Evolutionary conservation across 2,329 filamentous ascomycete species (phyloP).

Genomic region (Pezicula carpinea): DNA sequence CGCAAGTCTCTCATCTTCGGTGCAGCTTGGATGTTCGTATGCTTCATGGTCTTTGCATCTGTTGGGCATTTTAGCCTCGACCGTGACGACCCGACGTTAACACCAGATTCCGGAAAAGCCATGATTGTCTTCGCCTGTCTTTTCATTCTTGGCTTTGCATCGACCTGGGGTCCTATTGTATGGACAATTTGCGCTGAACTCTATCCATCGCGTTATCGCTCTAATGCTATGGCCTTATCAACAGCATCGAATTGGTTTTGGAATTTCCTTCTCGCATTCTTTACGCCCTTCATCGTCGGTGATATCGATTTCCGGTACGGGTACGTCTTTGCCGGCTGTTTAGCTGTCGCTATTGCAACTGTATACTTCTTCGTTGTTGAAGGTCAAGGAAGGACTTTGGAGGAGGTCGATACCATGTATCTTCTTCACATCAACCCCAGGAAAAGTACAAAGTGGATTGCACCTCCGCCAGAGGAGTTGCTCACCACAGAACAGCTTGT

Average conservation of each 20-base stretch:
- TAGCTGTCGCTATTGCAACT: slow-evolving; percentile 50
- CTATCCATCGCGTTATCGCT: slow-evolving; percentile 57
- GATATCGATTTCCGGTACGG: slow-evolving; percentile 58
- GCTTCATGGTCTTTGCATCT: slow-evolving; percentile 15
- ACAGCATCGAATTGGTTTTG: slow-evolving; percentile 57
- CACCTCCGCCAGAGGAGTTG: background rate
- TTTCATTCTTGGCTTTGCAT: slow-evolving; percentile 67
- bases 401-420: slow-evolving; percentile 18
- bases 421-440: slow-evolving; percentile 8
- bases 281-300: slow-evolving; percentile 71
- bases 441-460: background rate
- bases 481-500: slow-evolving; percentile 1
- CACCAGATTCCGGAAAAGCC: slow-evolving; percentile 49
- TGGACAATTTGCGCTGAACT: slow-evolving; percentile 64
- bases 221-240: slow-evolving; percentile 52
- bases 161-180: slow-evolving; percentile 62
- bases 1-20: slow-evolving; percentile 61
- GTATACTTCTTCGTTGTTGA: slow-evolving; percentile 30
- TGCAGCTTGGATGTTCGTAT: slow-evolving; percentile 63
- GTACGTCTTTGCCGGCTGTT: slow-evolving; percentile 69
- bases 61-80: slow-evolving; percentile 11
- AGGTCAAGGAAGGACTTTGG: slow-evolving; percentile 35
- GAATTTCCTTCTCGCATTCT: slow-evolving; percentile 73
- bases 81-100: slow-evolving; percentile 42
- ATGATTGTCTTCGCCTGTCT: slow-evolving; percentile 69